Conservation (phyloP, 2,329 filamentous ascomycete species). For the Penicillium expansum region DNA sequence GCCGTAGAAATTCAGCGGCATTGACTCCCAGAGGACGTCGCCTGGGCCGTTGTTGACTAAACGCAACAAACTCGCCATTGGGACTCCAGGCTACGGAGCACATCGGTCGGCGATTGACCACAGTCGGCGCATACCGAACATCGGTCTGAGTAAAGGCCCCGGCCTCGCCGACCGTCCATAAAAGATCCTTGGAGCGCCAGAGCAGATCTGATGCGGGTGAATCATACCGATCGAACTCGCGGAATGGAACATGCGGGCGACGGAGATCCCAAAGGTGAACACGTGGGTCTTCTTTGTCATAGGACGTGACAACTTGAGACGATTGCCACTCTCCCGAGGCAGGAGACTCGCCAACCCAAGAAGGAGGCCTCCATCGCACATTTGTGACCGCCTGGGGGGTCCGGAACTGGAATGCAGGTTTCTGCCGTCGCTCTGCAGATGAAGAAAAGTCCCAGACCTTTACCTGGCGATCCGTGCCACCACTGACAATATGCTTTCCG, state of each 20-base stretch:
- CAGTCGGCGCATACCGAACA: constrained; percentile 57
- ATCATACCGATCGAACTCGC: constrained; percentile 57
- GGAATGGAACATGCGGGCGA: constrained; percentile 60
- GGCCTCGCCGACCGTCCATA: constrained; percentile 63
- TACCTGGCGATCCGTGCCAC: constrained; percentile 60
- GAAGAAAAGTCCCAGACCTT: constrained; percentile 64
- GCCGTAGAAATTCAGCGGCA: constrained; percentile 41
- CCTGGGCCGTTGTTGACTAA: constrained; percentile 52
- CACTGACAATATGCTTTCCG: constrained; percentile 62
- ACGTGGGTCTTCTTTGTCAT: constrained; percentile 59
- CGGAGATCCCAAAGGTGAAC: constrained; percentile 65
- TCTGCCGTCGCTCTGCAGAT: constrained; percentile 56
- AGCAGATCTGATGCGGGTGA: constrained; percentile 59
- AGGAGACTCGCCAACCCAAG: constrained; percentile 52
- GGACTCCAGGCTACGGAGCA: constrained; percentile 59
- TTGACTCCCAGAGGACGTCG: constrained; percentile 44
- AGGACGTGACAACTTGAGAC: constrained; percentile 61
- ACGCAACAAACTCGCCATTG: constrained; percentile 55
- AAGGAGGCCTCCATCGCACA: constrained; percentile 61
- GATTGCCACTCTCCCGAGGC: constrained; percentile 57
- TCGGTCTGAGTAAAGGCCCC: constrained; percentile 63
- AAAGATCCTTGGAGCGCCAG: constrained; percentile 62
- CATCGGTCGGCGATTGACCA: constrained; percentile 56
- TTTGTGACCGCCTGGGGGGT: constrained; percentile 62
- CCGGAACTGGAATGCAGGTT: constrained; percentile 57